Evolutionary conservation across 148 eudicot species (phyloP).

Genomic region (Rhododendron molle): DNA sequence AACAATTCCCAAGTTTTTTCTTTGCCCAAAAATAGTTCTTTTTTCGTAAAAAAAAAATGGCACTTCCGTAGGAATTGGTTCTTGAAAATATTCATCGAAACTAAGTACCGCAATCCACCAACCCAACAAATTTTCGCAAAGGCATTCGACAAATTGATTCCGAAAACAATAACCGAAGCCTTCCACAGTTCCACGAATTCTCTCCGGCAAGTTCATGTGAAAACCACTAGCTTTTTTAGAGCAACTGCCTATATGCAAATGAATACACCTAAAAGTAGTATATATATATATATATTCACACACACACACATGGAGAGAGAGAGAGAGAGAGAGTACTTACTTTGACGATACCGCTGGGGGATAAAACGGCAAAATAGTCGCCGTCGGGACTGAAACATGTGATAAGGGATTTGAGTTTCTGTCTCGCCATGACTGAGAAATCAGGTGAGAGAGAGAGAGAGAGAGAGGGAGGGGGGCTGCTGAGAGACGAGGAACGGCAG

Average conservation of each 20-base stretch:
- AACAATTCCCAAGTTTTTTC: background rate
- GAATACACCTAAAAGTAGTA: background rate
- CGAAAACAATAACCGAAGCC: background rate
- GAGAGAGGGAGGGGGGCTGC: background rate
- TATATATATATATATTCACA: background rate
- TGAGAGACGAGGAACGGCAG: background rate
- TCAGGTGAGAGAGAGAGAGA: conserved; percentile 14
- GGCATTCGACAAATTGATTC: background rate
- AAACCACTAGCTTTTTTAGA: background rate
- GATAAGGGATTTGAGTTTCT: conserved; percentile 16
- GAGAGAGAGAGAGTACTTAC: conserved; percentile 13
- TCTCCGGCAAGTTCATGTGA: background rate
- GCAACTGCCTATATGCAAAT: background rate
- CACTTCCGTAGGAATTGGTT: background rate
- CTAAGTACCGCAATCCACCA: background rate
- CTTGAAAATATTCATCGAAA: background rate
- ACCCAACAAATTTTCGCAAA: background rate
- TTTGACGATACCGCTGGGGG: conserved; percentile 16
- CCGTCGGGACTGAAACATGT: conserved; percentile 27
- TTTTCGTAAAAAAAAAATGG: background rate
- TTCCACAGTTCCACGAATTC: background rate
- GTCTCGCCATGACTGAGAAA: conserved; percentile 19
- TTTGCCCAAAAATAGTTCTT: background rate
- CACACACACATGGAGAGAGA: background rate
- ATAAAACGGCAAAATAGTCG: conserved; percentile 21